Evolutionary conservation across 176 grass and related monocot genomes (phyloP), one percentile per base, ranked within the genome.

Genomic region (Alloteropsis semialata): DNA sequence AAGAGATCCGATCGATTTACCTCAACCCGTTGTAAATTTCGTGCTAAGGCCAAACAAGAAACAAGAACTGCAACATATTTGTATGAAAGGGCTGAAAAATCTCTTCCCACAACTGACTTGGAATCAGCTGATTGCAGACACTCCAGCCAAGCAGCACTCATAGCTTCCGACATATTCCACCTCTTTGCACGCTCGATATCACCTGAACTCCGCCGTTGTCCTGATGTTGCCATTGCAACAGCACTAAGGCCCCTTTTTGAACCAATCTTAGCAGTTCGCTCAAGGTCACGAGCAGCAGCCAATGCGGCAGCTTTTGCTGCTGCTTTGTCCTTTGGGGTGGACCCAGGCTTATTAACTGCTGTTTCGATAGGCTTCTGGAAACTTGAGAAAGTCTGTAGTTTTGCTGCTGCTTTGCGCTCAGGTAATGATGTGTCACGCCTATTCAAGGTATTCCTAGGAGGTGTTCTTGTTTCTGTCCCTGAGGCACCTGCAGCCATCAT

Each of bases 41-140:
- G 89, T 82, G 90, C 90, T 51, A 95, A 90, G 34, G 93, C 96
- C 65, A 98, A 92, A 88, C 93, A 88, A 84, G 92, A 87, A 41
- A 98, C 96, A 93, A 98, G 96, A 77, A 95, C 88, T 21, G 93
- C 93, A 38, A 98, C 93, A 95, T 95, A 98, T 89, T 95, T 95
- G 82, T 98, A 98, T 75, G 92, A 92, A 84, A 95, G 89, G 2
- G 93, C 87, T 72, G 92, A 99, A 85, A 95, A 91, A 87, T 99
- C 96, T 76, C 91, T 93, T 65, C 93, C 96, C 14, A 85, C 88
- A 42, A 99, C 85, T 51, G 85, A 78, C 63, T 95, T 95, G 32
- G 89, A 93, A 87, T 99, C 91, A 83, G 69, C 73, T 53, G 89
- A 88, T 74, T 99, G 92, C 65, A 99, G 79, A 69, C 96, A 99